Evolutionary conservation across 2,329 filamentous ascomycete genomes (phyloP).

Genomic region (Arthrobotrys pseudoclavata): DNA sequence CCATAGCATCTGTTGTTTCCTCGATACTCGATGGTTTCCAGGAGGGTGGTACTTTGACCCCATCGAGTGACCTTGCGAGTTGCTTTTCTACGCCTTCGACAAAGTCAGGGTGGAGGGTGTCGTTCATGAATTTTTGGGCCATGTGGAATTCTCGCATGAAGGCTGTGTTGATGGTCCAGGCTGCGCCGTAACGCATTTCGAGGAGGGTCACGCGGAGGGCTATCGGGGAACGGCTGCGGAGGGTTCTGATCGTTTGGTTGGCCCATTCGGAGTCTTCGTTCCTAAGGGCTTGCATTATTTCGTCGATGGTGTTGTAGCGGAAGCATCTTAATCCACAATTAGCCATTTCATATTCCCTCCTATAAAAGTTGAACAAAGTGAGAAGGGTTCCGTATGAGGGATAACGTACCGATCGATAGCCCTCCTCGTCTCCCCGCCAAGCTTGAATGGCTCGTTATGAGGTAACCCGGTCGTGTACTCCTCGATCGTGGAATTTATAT

Average conservation of each 20-base stretch:
- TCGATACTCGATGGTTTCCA: conserved; percentile 83
- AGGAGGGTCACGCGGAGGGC: conserved; percentile 85
- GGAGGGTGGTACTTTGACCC: conserved; percentile 69
- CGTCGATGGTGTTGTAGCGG: conserved; percentile 74
- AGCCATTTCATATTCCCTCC: not conserved
- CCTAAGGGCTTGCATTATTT: conserved; percentile 78
- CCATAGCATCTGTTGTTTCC: conserved; percentile 74
- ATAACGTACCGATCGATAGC: conserved; percentile 79
- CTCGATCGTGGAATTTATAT: conserved; percentile 89
- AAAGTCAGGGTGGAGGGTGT: conserved; percentile 78
- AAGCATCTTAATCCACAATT: conserved; percentile 71
- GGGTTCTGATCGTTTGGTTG: conserved; percentile 78
- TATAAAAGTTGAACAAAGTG: not conserved
- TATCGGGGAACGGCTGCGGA: conserved; percentile 85
- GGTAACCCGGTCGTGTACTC: conserved; percentile 92
- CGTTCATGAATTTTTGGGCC: conserved; percentile 87
- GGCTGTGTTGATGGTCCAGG: conserved; percentile 85
- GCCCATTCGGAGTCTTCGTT: conserved; percentile 75
- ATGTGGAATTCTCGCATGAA: conserved; percentile 90
- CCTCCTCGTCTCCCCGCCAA: conserved; percentile 78
- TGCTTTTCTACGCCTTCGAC: conserved; percentile 88
- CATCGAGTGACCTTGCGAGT: conserved; percentile 68
- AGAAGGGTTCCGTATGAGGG: not conserved
- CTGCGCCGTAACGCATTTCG: conserved; percentile 81
- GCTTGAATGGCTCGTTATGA: conserved; percentile 76